Base-by-base conservation (phyloP, 2,329 filamentous ascomycete species). In the Beauveria sp. region DNA sequence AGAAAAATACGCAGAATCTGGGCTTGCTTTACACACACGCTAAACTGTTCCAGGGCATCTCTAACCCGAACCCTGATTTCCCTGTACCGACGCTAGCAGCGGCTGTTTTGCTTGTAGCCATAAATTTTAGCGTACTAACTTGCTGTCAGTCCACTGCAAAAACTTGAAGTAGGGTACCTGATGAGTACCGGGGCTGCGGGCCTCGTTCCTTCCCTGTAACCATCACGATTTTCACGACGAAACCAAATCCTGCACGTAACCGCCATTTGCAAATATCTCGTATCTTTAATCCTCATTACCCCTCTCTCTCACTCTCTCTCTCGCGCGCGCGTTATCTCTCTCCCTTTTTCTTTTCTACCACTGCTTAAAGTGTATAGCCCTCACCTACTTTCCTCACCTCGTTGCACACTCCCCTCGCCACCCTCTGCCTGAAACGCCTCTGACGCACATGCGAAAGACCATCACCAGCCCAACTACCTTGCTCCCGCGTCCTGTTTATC, bases 41-140 rank as follows among this genome's bases (percentile, higher is more conserved):
- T 34, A 49, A 40, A 47, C 54, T 12, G 18, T 14, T 56, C 26
- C 34, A 24, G 28, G 28, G 26, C 9, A 38, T n/a, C 42, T 56
- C 54, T 56, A 30, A 58, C 46, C 26, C 10, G 53, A 14, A 14
- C 34, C 55, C 34, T 38, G 50, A 34, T 46, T 58, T 14, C 28
- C 28, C 45, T 49, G 16, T 58, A 16, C 56, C 56, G 56, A 59
- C 57, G 47, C 57, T 59, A 59, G 57, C 24, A 59, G 57, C 38
- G 53, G 53, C 34, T 56, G 40, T 38, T 12, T 56, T 16, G 51
- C 51, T n/a, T n/a, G n/a, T n/a, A n/a, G n/a, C n/a, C n/a, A 34
- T 34, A 34, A 34, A 28, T 28, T 34, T 34, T 34, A 34, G 30
- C 30, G 30, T 34, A 34, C 12, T 14, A 16, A 38, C 0, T 14